phyloP scores from a whole-genome alignment of 768 basidiomycete genomes.

The Russula brevipes region DNA sequence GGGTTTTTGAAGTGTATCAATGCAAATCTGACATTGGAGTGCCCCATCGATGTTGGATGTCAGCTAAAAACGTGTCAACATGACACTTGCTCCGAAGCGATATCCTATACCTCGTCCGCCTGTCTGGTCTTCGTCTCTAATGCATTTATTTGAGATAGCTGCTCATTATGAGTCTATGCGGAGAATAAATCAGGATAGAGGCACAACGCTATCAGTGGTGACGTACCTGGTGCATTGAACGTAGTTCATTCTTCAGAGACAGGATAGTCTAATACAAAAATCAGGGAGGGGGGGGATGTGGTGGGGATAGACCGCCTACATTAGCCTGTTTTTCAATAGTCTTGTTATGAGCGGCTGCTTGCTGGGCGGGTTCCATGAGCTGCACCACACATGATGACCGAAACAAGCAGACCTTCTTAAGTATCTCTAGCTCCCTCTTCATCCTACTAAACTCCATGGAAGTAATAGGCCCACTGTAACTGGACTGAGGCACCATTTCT shows the following conservation, averaged over 20 bases:
- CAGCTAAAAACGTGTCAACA: constrained; percentile 35
- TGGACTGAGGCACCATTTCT: constrained; percentile 18
- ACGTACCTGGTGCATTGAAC: constrained; percentile 37
- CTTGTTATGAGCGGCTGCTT: constrained; percentile 46
- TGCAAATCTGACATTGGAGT: constrained; percentile 72
- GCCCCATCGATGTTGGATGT: constrained; percentile 52
- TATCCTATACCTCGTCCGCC: constrained; percentile 49
- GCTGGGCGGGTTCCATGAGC: constrained; percentile 27
- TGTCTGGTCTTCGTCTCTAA: constrained; percentile 46
- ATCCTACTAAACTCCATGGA: constrained; percentile 49
- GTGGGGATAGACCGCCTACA: constrained; percentile 28
- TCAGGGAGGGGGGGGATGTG: background rate
- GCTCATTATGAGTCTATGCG: constrained; percentile 41
- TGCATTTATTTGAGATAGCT: constrained; percentile 41
- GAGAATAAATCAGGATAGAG: constrained; percentile 1
- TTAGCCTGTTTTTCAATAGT: constrained; percentile 50
- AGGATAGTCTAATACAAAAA: constrained; percentile 43
- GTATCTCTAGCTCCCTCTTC: constrained; percentile 51
- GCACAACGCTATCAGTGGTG: background rate
- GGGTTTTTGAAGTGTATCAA: constrained; percentile 61
- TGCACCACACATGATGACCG: background rate
- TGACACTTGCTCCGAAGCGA: background rate
- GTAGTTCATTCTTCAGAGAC: constrained; percentile 45
- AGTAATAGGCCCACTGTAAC: constrained; percentile 37
- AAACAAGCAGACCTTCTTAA: constrained; percentile 40